Evolutionary conservation across 176 grass and related monocot species (phyloP), one percentile per base, ranked within the genome.

Genomic region (Metroxylon sagu): DNA sequence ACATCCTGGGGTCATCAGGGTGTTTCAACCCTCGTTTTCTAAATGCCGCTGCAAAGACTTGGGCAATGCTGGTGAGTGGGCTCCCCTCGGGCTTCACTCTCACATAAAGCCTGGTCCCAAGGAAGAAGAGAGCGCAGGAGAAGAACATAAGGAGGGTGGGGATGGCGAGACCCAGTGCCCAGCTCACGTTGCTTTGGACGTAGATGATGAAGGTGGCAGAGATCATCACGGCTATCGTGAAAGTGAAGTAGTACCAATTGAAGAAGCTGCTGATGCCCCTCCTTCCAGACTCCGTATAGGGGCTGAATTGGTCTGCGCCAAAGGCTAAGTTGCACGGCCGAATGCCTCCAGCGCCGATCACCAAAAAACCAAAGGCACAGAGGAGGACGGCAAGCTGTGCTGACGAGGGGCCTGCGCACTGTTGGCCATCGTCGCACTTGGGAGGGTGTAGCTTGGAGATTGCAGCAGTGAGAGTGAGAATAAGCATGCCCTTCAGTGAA

Each of bases 191-290:
- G 79, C 69, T 89, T 76, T 89, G 90, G 30, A 89, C 53, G 73
- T 95, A 95, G 68, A 95, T 81, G 72, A 95, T 86, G 52, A 60
- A 50, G 68, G 85, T 83, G 31, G 79, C 72, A 30, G 85, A 89
- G 50, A 65, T 19, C 57, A 71, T 68, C 0, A 95, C 79, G 59
- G 85, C 82, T 67, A 78, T 60, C 31, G 79, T 95, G 56, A 80
- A 75, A 8, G 85, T 89, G 79, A 95, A 83, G 70, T 89, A 95
- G 76, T 89, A 95, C 89, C 85, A 85, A 65, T 95, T 95, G 76
- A 95, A 95, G 82, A 95, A 95, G 78, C 85, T 95, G 54, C 70
- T 48, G 70, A 85, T 83, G 54, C 89, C 85, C 17, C 77, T 70
- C 60, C 73, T 73, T 3, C 85, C 89, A 17, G 65, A 65, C 10